Evolutionary conservation across 176 grass and related monocot genomes (phyloP), one percentile per base, ranked within the genome.

Genomic region (Aegilops speltoides): DNA sequence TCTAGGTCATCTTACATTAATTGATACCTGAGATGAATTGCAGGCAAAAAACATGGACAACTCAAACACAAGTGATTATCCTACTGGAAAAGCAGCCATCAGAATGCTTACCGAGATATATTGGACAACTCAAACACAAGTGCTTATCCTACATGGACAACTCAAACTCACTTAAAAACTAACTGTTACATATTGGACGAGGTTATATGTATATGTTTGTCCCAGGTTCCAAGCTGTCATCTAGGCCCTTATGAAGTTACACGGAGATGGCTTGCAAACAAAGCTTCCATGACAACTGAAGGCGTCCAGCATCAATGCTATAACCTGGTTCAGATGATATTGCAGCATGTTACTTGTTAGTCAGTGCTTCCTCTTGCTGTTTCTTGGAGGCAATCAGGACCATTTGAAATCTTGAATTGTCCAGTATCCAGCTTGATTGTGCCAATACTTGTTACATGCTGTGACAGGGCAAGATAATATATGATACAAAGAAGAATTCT

Each of bases 1-100:
- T 50, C n/a, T 82, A 78, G 13, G 45, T 77, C 37, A 76, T 64
- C 14, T 77, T 64, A 64, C 40, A 78, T 54, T 81, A 90, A 77
- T 45, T 76, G 45, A 76, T 7, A 54, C 29, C 41, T 75, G 41
- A 75, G 25, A 16, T 86, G 14, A 69, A 54, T 19, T 54, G 60
- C 14, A 74, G 37, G 62, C 4, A 43, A 82, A 82, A 70, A 64
- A 17, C 13, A 78, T 3, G 8, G 36, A 86, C 46, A 45, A 60
- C 46, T 69, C 14, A 68, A 78, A 82, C 33, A 76, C 20, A 89
- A 81, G 57, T 46, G 48, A 22, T 76, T 76, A 28, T 68, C 45
- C 26, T 22, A 68, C 46, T 68, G 63, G 68, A 83, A 7, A 77
- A 29, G 56, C 15, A 64, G 56, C 8, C 17, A 84, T 25, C 57